phyloP scores from a whole-genome alignment of 2,329 filamentous ascomycete genomes.

The Sporothrix brasiliensis region DNA sequence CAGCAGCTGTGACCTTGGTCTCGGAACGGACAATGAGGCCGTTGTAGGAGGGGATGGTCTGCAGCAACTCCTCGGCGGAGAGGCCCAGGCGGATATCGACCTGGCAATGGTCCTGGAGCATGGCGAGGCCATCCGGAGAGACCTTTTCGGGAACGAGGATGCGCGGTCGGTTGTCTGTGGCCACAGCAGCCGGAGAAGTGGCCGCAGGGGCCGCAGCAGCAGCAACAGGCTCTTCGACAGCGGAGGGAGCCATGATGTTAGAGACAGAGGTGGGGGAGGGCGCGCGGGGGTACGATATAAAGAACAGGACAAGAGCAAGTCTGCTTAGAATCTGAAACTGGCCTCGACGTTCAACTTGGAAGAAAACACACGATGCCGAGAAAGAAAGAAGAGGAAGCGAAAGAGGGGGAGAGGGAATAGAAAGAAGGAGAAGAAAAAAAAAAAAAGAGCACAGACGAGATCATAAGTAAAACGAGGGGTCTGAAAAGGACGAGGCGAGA shows the following conservation, averaged over 20 bases:
- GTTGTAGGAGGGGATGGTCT: slow-evolving; percentile 71
- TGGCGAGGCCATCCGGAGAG: slow-evolving; percentile 73
- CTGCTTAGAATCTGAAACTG: neutral
- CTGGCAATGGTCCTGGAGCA: slow-evolving; percentile 67
- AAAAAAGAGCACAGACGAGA: neutral
- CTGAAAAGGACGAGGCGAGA: neutral
- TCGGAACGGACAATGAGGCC: slow-evolving; percentile 80
- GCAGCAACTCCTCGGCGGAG: slow-evolving; percentile 60
- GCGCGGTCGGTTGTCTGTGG: slow-evolving; percentile 40
- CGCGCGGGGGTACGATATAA: neutral
- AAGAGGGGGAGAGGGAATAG: neutral
- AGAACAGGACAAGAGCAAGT: neutral
- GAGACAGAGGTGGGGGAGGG: neutral
- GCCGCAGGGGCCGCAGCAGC: slow-evolving; percentile 27
- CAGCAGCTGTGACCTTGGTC: slow-evolving; percentile 72
- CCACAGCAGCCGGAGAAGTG: neutral
- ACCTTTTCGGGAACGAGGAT: slow-evolving; percentile 80
- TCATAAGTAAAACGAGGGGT: neutral
- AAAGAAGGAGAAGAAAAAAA: neutral
- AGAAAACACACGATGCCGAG: neutral
- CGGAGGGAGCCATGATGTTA: slow-evolving; percentile 40
- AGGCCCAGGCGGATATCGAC: slow-evolving; percentile 70
- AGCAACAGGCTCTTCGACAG: slow-evolving; percentile 35
- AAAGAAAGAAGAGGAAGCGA: neutral
- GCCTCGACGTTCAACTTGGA: slow-evolving; percentile 25